Evolutionary conservation across 2,329 filamentous ascomycete genomes (phyloP), one percentile per base, ranked within the genome.

Genomic region (Aspergillus clavatus): DNA sequence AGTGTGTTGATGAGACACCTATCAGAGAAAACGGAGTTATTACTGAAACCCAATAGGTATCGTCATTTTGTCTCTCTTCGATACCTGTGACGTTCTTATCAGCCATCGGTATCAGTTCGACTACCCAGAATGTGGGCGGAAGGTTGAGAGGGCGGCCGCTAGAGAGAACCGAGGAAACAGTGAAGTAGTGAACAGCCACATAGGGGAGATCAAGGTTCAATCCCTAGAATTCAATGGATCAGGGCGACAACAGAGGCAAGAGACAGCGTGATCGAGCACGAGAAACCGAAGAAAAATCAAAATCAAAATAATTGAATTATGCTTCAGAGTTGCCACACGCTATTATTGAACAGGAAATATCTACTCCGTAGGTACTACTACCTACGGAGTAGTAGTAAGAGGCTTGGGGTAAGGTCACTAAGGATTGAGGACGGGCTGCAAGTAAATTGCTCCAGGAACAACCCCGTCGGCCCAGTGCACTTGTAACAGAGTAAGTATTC

Each of bases 51-150:
- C n/a, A n/a, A n/a, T n/a, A n/a, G n/a, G n/a, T n/a, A n/a, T n/a
- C n/a, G n/a, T n/a, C n/a, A n/a, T n/a, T n/a, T n/a, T n/a, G n/a
- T n/a, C n/a, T n/a, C n/a, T n/a, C n/a, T n/a, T n/a, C n/a, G n/a
- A n/a, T n/a, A n/a, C 53, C 46, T 40, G 51, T 60, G 57, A 61
- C 58, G 56, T 56, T n/a, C 38, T 21, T 21, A 8, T 21, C 16
- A 19, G 14, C 12, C 12, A 8, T 21, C 16, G 12, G 31, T 21
- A 8, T 24, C 8, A 8, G 23, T 12, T 10, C 16, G 11, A 35
- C 11, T 11, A 40, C 45, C 41, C 49, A 42, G 31, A 42, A 42
- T 28, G 31, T 42, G 40, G 29, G 22, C 16, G 40, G 40, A 18
- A 29, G 24, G n/a, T n/a, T n/a, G n/a, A n/a, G n/a, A n/a, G n/a